phyloP scores from a whole-genome alignment of 805 yeast genomes.

The Wilhelminamyces savonicus region DNA sequence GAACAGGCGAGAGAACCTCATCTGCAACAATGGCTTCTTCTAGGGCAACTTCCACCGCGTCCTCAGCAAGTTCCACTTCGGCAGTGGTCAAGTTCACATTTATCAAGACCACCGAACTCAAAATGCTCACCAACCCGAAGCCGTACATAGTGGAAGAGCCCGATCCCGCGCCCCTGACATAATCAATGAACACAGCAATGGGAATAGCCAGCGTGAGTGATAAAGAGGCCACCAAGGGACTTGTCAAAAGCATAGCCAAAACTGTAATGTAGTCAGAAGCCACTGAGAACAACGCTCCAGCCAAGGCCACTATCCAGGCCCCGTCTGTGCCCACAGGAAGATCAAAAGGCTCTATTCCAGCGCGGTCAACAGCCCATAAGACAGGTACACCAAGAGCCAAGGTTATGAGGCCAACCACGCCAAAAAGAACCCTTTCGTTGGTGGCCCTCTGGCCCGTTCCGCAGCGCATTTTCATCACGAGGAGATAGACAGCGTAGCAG shows the following conservation, averaged over 20 bases:
- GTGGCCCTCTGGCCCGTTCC: conserved; percentile 39
- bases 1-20: conserved; percentile 39
- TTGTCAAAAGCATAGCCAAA: conserved; percentile 46
- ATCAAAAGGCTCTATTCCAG: conserved; percentile 35
- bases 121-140: conserved; percentile 42
- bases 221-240: conserved; percentile 47
- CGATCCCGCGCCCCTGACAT: conserved; percentile 15
- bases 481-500: conserved; percentile 39
- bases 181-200: conserved; percentile 45
- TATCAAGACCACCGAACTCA: conserved; percentile 41
- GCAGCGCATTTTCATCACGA: conserved; percentile 37
- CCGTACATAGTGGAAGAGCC: conserved; percentile 25
- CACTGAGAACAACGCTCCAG: conserved; percentile 40
- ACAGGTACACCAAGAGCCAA: conserved; percentile 35
- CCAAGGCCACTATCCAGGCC: no score
- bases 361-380: conserved; percentile 25
- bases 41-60: conserved; percentile 42
- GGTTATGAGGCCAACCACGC: conserved; percentile 39
- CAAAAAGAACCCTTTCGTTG: conserved; percentile 43
- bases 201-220: conserved; percentile 50
- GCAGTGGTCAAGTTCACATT: conserved; percentile 32
- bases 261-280: conserved; percentile 46
- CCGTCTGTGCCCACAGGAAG: conserved; percentile 23
- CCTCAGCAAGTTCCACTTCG: conserved; percentile 40
- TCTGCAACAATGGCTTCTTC: conserved; percentile 43